A percentile compares a stretch with the other conserved stretches of the same genome.
phyloP scores from a whole-genome alignment of 306 rosid genomes.

The Medicago arabica region DNA sequence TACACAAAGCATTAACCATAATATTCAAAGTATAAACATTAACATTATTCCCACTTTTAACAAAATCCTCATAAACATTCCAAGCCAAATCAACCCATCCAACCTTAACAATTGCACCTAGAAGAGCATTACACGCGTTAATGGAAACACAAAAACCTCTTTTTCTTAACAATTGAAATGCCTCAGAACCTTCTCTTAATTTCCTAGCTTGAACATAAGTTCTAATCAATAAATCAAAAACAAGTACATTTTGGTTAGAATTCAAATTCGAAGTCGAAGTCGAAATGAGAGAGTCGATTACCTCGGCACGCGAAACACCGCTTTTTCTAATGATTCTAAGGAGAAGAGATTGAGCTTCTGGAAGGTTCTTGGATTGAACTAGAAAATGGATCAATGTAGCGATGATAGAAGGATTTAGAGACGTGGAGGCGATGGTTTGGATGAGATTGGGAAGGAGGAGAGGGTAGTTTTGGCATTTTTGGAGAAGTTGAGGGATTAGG shows the following conservation, averaged over 20 bases:
- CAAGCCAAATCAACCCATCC: constrained; percentile 92
- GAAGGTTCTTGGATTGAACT: constrained; percentile 56
- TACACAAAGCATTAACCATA: constrained; percentile 77
- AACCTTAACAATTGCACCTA: constrained; percentile 76
- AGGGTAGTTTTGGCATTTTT: constrained; percentile 52
- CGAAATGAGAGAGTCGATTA: constrained; percentile 53
- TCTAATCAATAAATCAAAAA: constrained; percentile 75
- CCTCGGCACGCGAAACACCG: constrained; percentile 67
- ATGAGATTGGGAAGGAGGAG: constrained; percentile 49
- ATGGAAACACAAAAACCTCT: constrained; percentile 62
- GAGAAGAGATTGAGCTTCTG: constrained; percentile 78
- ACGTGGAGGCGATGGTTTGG: constrained; percentile 40
- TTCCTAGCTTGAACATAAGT: constrained; percentile 90
- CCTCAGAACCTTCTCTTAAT: constrained; percentile 81
- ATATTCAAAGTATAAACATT: constrained; percentile 84
- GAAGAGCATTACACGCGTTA: constrained; percentile 82
- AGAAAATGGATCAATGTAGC: constrained; percentile 64
- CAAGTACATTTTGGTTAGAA: not conserved
- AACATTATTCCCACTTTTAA: constrained; percentile 52
- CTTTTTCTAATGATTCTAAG: constrained; percentile 75
- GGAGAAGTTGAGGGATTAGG: constrained; percentile 58
- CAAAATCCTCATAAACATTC: constrained; percentile 61
- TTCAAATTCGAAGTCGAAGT: not conserved
- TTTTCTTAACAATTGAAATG: constrained; percentile 55
- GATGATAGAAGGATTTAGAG: constrained; percentile 48